Conservation (phyloP, 768 basidiomycete genomes). For the Mycena olivaceomarginata region DNA sequence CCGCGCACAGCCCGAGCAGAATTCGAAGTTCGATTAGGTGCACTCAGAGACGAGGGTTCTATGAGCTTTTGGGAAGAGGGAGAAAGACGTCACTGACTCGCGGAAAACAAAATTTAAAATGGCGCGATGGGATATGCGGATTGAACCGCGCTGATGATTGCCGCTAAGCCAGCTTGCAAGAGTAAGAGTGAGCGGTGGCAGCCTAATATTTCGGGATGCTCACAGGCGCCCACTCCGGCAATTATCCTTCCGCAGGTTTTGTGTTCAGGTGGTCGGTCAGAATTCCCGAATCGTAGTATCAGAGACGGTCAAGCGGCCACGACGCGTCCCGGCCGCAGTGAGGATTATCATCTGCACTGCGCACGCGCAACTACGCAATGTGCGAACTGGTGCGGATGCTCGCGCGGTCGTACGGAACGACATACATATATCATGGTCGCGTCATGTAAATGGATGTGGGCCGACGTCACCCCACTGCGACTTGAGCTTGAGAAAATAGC, state of each 20-base stretch:
- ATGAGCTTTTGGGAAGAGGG: background rate
- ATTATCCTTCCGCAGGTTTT: background rate
- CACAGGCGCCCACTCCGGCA: background rate
- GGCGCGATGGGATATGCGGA: background rate
- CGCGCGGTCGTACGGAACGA: background rate
- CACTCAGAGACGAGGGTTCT: background rate
- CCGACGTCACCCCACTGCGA: conserved; percentile 27
- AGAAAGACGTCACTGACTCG: background rate
- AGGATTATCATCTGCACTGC: conserved; percentile 4
- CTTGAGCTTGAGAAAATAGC: background rate
- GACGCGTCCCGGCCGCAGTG: background rate
- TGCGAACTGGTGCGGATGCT: background rate
- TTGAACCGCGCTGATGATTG: background rate
- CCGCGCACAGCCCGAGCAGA: conserved; percentile 18
- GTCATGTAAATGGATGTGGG: conserved; percentile 13
- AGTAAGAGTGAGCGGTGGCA: too few relatives aligned
- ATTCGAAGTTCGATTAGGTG: conserved; percentile 5
- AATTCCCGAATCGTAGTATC: conserved; percentile 3
- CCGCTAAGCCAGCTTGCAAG: conserved; percentile 7
- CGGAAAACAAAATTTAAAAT: conserved; percentile 10
- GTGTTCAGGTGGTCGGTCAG: conserved; percentile 3
- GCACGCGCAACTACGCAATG: background rate
- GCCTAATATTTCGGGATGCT: too few relatives aligned
- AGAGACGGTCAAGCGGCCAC: background rate
- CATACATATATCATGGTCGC: background rate